These are phyloP conservation scores for Solanum dulcamara DNA, from an alignment of 257 asterid genomes.

Conservation along the genomic window DNA sequence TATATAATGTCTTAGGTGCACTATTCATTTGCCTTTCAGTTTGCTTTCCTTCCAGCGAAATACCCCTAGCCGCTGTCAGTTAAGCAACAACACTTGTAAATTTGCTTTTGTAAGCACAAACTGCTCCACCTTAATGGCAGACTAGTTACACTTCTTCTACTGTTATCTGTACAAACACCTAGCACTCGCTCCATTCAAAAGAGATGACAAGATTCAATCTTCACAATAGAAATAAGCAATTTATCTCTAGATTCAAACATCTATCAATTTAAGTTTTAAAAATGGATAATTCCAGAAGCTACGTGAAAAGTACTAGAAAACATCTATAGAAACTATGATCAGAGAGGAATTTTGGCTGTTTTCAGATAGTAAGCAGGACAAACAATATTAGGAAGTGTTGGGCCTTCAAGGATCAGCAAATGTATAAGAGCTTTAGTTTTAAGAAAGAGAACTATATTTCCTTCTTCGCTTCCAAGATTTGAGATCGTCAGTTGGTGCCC, in stretches of 20 bases:
- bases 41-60: not conserved
- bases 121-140: not conserved
- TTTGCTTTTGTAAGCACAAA: not conserved
- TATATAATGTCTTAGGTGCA: not conserved
- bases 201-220: not conserved
- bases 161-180: not conserved
- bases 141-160: not conserved
- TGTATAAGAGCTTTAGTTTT: not conserved
- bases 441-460: not conserved
- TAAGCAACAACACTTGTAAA: not conserved
- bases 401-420: not conserved
- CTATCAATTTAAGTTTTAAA: not conserved
- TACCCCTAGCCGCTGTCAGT: not conserved
- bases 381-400: not conserved
- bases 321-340: not conserved
- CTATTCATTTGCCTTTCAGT: not conserved
- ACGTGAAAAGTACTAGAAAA: not conserved
- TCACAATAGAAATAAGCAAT: not conserved
- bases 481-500: not conserved
- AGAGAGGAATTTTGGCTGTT: not conserved
- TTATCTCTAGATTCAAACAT: not conserved
- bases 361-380: not conserved
- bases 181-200: not conserved
- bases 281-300: not conserved
- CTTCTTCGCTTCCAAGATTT: not conserved